These are phyloP conservation scores for Purpureocillium takamizusanense DNA, from an alignment of 2,329 filamentous ascomycete genomes.

Conservation along the genomic window DNA sequence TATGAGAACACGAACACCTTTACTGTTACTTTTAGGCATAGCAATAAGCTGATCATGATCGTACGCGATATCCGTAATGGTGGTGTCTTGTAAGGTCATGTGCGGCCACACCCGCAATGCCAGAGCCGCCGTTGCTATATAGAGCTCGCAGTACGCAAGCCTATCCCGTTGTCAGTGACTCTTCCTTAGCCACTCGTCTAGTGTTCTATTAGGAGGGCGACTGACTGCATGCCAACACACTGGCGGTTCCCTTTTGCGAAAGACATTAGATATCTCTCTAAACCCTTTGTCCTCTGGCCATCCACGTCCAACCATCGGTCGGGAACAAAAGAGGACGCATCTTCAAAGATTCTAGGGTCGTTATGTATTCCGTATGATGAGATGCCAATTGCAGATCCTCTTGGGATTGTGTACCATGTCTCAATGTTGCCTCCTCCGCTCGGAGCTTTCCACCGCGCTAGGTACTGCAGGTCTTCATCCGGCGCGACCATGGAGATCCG, in stretches of 20 bases:
- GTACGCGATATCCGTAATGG: conserved; percentile 16
- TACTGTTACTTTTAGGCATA: conserved; percentile 4
- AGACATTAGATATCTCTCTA: conserved; percentile 9
- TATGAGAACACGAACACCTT: neutral
- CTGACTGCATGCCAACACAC: conserved; percentile 13
- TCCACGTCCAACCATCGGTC: conserved; percentile 15
- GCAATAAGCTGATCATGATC: conserved; percentile 18
- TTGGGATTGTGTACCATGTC: no score
- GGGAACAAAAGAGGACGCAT: conserved; percentile 8
- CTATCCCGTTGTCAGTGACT: neutral
- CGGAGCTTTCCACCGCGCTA: no score
- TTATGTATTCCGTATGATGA: no score
- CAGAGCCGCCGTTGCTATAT: conserved; percentile 12
- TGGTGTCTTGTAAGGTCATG: conserved; percentile 17
- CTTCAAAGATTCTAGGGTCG: no score
- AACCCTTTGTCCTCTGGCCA: conserved; percentile 5
- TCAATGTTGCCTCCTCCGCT: no score
- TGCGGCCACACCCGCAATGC: conserved; percentile 17
- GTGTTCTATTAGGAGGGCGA: neutral
- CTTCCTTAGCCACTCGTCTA: neutral
- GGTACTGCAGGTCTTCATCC: no score
- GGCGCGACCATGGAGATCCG: no score
- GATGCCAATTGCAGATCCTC: no score
- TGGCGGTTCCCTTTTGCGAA: conserved; percentile 11
- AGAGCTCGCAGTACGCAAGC: neutral